phyloP scores from a whole-genome alignment of 1,284 basidiomycete genomes.

The Wolfiporia cocos region DNA sequence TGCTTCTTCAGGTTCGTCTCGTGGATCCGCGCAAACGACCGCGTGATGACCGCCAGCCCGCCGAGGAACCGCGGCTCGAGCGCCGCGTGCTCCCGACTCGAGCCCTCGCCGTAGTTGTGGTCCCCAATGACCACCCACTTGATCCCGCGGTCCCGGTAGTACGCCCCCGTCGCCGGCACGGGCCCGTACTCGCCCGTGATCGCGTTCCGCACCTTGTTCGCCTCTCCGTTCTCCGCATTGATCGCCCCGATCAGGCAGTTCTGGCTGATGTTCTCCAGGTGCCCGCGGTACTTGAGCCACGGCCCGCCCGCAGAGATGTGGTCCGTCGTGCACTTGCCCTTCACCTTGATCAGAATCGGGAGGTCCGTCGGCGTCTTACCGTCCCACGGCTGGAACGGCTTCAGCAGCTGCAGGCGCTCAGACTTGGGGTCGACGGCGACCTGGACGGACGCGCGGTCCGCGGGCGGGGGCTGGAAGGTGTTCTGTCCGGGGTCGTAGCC shows the following conservation, averaged over 20 bases:
- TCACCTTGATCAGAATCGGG: conserved; percentile 95
- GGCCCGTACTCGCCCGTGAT: conserved; percentile 81
- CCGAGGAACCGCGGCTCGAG: conserved; percentile 97
- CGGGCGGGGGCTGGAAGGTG: conserved; percentile 95
- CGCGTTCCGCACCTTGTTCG: conserved; percentile 95
- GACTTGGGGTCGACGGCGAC: conserved; percentile 88
- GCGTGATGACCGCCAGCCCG: conserved; percentile 91
- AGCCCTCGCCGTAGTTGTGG: conserved; percentile 98
- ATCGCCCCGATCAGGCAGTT: conserved; percentile 98
- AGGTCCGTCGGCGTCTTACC: conserved; percentile 88
- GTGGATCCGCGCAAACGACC: conserved; percentile 96
- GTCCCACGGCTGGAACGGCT: conserved; percentile 91
- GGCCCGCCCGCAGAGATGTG: conserved; percentile 96
- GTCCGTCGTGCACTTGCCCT: conserved; percentile 97
- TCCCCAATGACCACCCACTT: conserved; percentile 96
- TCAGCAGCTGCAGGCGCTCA: conserved; percentile 92
- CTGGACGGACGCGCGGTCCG: conserved; percentile 76
- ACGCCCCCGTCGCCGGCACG: conserved; percentile 81
- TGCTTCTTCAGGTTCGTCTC: conserved; percentile 99
- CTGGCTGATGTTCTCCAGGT: conserved; percentile 98
- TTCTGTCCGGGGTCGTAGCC: conserved; percentile 97
- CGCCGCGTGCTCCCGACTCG: conserved; percentile 96
- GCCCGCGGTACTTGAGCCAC: conserved; percentile 99
- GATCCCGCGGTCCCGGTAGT: conserved; percentile 87
- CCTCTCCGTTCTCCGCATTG: conserved; percentile 92